Percentiles rank a stretch among this genome's conserved stretches.
These are phyloP conservation scores for Acer campestre DNA, from an alignment of 345 rosid species.

Conservation along the genomic window DNA sequence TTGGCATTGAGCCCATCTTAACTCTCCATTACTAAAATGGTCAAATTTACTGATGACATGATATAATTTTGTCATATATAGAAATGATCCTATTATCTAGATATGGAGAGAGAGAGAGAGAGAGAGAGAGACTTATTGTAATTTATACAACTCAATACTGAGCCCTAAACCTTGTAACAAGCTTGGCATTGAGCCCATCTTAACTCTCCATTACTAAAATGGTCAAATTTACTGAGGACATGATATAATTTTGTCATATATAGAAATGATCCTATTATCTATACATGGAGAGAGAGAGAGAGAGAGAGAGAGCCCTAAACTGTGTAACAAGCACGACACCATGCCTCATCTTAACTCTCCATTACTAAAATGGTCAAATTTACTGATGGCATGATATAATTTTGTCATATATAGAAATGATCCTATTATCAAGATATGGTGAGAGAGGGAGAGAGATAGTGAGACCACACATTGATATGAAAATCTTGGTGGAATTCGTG, in stretches of 20 bases:
- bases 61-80: neutral
- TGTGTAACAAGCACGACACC: neutral
- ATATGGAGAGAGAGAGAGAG: neutral
- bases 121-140: too few species aligned
- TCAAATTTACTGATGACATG: neutral
- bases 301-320: too few species aligned
- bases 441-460: too few species aligned
- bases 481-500: neutral
- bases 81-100: neutral
- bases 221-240: neutral
- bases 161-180: neutral
- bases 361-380: neutral
- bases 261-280: neutral
- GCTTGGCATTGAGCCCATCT: neutral
- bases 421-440: neutral
- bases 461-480: neutral
- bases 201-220: neutral
- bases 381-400: neutral
- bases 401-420: neutral
- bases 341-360: neutral
- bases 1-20: neutral
- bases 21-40: neutral
- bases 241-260: neutral
- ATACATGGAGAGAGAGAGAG: neutral
- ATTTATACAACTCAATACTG: neutral